A percentile compares a stretch with the other conserved stretches of the same genome.
phyloP scores from a whole-genome alignment of 2,329 filamentous ascomycete genomes.

The Chaetomiaceae sp. region DNA sequence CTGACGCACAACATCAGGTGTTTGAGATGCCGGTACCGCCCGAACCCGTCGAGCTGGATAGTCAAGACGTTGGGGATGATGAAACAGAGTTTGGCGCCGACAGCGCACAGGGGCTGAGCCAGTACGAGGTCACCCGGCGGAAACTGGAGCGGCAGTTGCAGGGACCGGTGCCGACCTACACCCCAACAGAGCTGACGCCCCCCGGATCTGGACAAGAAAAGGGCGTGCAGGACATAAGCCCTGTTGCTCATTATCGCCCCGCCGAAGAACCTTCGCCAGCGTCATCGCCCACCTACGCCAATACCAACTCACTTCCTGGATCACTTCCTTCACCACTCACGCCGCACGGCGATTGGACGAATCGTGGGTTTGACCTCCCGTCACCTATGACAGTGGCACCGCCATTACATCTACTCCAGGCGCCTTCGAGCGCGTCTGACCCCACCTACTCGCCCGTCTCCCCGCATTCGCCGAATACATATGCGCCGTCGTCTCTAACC shows the following conservation, averaged over 20 bases:
- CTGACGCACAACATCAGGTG: conserved; percentile 43
- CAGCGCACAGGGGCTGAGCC: conserved; percentile 36
- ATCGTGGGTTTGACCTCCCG: conserved; percentile 36
- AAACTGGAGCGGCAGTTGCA: conserved; percentile 49
- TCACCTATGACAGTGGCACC: conserved; percentile 40
- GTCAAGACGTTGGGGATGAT: conserved; percentile 34
- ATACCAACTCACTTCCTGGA: conserved; percentile 36
- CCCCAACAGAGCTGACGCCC: conserved; percentile 27
- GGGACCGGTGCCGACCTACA: conserved; percentile 46
- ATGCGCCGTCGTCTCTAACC: conserved; percentile 27
- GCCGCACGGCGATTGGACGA: conserved; percentile 40
- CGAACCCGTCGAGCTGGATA: conserved; percentile 47
- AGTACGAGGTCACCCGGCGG: conserved; percentile 47
- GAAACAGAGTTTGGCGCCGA: conserved; percentile 40
- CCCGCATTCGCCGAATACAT: conserved; percentile 23
- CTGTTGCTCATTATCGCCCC: conserved; percentile 33
- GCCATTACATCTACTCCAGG: conserved; percentile 27
- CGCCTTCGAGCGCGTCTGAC: conserved; percentile 26
- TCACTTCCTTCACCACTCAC: conserved; percentile 47
- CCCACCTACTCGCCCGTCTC: conserved; percentile 27
- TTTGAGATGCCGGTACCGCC: conserved; percentile 47
- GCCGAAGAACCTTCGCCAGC: conserved; percentile 30
- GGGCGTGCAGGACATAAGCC: conserved; percentile 32
- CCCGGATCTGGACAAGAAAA: conserved; percentile 33
- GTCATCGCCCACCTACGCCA: conserved; percentile 35